Evolutionary conservation across 2,329 filamentous ascomycete genomes (phyloP).

Genomic region (Talaromyces sp.): DNA sequence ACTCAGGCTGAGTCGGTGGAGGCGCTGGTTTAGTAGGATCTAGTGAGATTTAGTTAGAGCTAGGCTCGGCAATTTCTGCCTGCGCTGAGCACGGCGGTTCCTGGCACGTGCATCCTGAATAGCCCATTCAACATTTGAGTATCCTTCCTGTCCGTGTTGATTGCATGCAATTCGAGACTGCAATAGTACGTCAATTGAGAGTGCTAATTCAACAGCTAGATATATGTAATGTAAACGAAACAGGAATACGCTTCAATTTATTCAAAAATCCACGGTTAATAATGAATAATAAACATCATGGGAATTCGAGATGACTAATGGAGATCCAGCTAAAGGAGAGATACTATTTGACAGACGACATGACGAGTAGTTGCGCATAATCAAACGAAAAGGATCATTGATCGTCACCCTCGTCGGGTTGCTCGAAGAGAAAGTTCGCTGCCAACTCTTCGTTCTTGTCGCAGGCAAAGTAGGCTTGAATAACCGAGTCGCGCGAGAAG

Average conservation of each 20-base stretch:
- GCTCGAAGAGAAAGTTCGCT: conserved; percentile 96
- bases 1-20: not conserved
- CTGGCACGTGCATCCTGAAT: not conserved
- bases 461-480: conserved; percentile 98
- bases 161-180: not conserved
- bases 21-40: too few species aligned
- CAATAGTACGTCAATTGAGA: not conserved
- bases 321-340: not conserved
- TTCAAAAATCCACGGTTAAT: conserved; percentile 14
- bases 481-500: conserved; percentile 87
- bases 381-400: conserved; percentile 23
- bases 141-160: not conserved
- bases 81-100: not conserved
- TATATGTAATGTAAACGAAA: not conserved
- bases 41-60: not conserved
- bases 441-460: conserved; percentile 99
- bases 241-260: conserved; percentile 8
- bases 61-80: conserved; percentile 7
- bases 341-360: conserved; percentile 14
- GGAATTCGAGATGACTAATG: conserved; percentile 13
- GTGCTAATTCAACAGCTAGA: not conserved
- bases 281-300: conserved; percentile 14
- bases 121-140: too few species aligned
- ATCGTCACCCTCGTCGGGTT: conserved; percentile 73
- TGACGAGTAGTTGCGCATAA: not conserved